Evolutionary conservation across 176 grass and related monocot genomes (phyloP), one percentile per base, ranked within the genome.

Genomic region (Triticum dicoccoides): DNA sequence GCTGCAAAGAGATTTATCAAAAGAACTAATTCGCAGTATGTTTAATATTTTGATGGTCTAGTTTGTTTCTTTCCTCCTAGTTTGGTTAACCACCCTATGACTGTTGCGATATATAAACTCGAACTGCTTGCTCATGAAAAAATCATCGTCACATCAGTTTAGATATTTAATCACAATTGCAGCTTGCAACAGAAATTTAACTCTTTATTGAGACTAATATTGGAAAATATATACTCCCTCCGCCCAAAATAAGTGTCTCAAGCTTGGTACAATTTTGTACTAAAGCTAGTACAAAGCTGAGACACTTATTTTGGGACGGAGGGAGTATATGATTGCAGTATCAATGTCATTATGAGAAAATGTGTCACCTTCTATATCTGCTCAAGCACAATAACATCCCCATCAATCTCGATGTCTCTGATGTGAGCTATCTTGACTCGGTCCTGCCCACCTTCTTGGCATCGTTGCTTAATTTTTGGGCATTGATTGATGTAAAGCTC

Each of bases 401-500:
- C 85, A 52, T 95, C 90, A 78, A 95, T 95, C 75, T 92, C 93
- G 70, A 88, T 80, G 34, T 88, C 91, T 82, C 61, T 77, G 47
- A 91, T 81, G 80, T 89, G 89, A 81, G 65, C 80, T 63, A 89
- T 89, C 89, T 94, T 94, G 75, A 17, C 51, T 86, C 81, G 80
- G 64, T 91, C 89, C 8, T 58, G n/a, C 20, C 88, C 90, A 8
- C 79, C 82, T 85, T 83, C 90, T 90, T 83, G 67, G 74, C 93
- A 92, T 32, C 62, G 79, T 80, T 83, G 84, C 47, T 80, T 92
- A 66, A 92, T 79, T 52, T 29, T 61, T 39, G 90, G 93, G 34
- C 93, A 95, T 72, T 83, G 33, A 72, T 95, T 92, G 76, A 95
- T 92, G 83, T 92, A 95, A 56, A 95, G 91, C 76, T 95, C 90